phyloP scores from a whole-genome alignment of 2,329 filamentous ascomycete genomes.

The Apiospora aurea region DNA sequence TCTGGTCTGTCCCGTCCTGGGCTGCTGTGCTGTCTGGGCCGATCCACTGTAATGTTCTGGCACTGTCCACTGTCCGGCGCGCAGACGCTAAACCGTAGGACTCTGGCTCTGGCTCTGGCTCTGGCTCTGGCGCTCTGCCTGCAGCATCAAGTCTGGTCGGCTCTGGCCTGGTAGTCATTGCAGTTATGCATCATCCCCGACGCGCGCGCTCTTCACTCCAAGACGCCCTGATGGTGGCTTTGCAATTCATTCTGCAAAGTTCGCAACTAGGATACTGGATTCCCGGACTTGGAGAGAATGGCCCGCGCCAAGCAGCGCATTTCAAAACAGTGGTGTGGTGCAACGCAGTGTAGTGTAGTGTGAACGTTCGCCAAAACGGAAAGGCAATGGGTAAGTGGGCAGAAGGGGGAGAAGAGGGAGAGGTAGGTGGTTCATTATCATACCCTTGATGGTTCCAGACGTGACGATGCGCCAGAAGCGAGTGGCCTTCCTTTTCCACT shows the following conservation, averaged over 20 bases:
- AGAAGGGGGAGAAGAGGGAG: not conserved
- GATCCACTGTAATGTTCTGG: slow-evolving; percentile 16
- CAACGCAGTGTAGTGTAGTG: not conserved
- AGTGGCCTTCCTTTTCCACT: not conserved
- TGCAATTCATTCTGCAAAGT: slow-evolving; percentile 30
- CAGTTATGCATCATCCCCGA: not conserved
- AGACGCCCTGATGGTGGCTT: slow-evolving; percentile 23
- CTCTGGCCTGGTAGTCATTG: slow-evolving; percentile 1
- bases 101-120: not conserved
- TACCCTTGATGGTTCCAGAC: slow-evolving; percentile 26
- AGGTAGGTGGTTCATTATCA: slow-evolving; percentile 27
- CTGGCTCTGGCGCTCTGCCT: not conserved
- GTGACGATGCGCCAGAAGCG: not conserved
- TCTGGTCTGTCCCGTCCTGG: slow-evolving; percentile 8
- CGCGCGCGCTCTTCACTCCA: not conserved
- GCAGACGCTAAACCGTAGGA: slow-evolving; percentile 5
- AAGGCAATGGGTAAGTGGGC: not conserved
- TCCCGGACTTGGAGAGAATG: not conserved
- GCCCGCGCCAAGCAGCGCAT: slow-evolving; percentile 20
- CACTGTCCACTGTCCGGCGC: slow-evolving; percentile 14
- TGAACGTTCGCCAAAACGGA: not conserved
- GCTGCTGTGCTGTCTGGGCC: slow-evolving; percentile 14
- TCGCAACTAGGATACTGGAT: slow-evolving; percentile 17
- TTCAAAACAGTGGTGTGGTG: not conserved
- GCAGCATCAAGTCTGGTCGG: not conserved